A percentile compares a stretch with the other conserved stretches of the same genome.
Conservation (phyloP, 2,329 filamentous ascomycete genomes). For the Fusarium aywerte region DNA sequence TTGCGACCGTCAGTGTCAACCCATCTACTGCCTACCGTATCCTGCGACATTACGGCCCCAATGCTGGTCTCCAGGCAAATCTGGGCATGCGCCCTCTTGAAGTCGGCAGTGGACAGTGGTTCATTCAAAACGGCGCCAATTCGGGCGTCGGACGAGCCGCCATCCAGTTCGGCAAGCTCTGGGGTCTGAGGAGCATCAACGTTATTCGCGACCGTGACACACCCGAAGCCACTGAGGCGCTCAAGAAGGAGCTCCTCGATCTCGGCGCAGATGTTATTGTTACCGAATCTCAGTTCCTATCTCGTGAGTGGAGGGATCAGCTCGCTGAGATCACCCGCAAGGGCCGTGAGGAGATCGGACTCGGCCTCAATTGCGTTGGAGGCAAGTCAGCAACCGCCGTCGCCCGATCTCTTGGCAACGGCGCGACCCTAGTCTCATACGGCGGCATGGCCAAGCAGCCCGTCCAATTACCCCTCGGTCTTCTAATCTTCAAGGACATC, state of each 20-base stretch:
- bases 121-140: slow-evolving; percentile 97
- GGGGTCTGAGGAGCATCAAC: slow-evolving; percentile 93
- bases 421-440: slow-evolving; percentile 87
- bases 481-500: slow-evolving; percentile 94
- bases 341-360: slow-evolving; percentile 75
- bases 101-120: slow-evolving; percentile 77
- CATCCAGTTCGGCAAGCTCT: slow-evolving; percentile 85
- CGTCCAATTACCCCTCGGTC: slow-evolving; percentile 79
- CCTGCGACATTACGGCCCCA: slow-evolving; percentile 78
- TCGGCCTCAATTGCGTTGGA: slow-evolving; percentile 94
- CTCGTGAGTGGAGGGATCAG: slow-evolving; percentile 69
- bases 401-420: slow-evolving; percentile 75
- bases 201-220: slow-evolving; percentile 79
- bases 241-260: slow-evolving; percentile 62
- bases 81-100: slow-evolving; percentile 59
- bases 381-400: slow-evolving; percentile 84
- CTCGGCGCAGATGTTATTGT: slow-evolving; percentile 69
- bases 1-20: slow-evolving; percentile 90
- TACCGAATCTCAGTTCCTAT: slow-evolving; percentile 65
- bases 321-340: slow-evolving; percentile 75
- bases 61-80: slow-evolving; percentile 57
- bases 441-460: slow-evolving; percentile 95
- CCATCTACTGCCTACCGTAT: slow-evolving; percentile 95
- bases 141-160: slow-evolving; percentile 90
- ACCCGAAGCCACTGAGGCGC: slow-evolving; percentile 69